These are phyloP conservation scores for Neopestalotiopsis rosae DNA, from an alignment of 2,329 filamentous ascomycete species.

Conservation along the genomic window DNA sequence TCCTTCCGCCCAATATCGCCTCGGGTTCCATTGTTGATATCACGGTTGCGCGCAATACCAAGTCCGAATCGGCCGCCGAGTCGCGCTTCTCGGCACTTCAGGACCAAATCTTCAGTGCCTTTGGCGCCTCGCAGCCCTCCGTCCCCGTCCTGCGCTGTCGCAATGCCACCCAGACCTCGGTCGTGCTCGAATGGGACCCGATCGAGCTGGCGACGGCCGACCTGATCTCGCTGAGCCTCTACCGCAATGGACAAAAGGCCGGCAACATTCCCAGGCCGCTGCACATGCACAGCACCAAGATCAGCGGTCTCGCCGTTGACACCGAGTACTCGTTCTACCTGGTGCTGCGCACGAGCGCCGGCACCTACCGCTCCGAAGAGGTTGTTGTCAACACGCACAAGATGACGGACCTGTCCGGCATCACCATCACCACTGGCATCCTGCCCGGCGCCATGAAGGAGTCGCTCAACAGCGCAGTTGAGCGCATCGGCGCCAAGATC, in stretches of 20 bases:
- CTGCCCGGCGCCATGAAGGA: constrained; percentile 77
- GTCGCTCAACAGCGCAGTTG: constrained; percentile 74
- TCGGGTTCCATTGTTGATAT: constrained; percentile 98
- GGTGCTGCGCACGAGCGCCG: constrained; percentile 87
- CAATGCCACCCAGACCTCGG: constrained; percentile 97
- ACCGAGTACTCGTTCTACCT: constrained; percentile 94
- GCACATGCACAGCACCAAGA: constrained; percentile 94
- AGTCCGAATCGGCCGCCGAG: constrained; percentile 77
- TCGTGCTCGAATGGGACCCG: constrained; percentile 98
- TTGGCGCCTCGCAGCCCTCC: constrained; percentile 79
- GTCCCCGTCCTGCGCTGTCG: constrained; percentile 85
- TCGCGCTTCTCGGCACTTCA: constrained; percentile 85
- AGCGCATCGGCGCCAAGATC: constrained; percentile 90
- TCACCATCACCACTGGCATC: constrained; percentile 91
- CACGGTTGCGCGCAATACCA: constrained; percentile 84
- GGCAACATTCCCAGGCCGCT: constrained; percentile 89
- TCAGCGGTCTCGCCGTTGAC: constrained; percentile 93
- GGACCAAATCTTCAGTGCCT: constrained; percentile 83
- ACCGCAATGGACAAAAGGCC: constrained; percentile 95
- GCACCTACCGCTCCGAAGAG: constrained; percentile 83
- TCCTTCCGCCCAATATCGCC: constrained; percentile 92
- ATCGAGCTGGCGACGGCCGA: constrained; percentile 92
- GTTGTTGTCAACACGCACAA: constrained; percentile 91
- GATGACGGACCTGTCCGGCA: constrained; percentile 96
- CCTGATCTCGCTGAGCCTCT: constrained; percentile 86